Evolutionary conservation across 257 asterid genomes (phyloP), one percentile per base, ranked within the genome.

Genomic region (Avicennia marina): DNA sequence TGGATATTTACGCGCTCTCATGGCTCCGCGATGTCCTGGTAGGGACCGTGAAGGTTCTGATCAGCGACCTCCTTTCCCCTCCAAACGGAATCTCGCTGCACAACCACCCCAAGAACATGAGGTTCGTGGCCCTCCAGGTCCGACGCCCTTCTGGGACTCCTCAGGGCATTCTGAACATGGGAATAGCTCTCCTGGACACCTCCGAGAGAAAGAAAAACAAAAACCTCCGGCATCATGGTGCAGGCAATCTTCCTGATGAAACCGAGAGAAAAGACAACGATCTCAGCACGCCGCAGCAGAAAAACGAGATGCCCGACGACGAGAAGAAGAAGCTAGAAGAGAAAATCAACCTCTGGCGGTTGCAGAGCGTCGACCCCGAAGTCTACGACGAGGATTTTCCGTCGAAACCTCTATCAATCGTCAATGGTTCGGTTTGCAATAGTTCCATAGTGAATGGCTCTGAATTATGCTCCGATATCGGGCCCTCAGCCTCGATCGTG

Each of bases 401-500:
- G 0, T 2, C 12, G 0, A 78, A 84, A 33, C 40, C 60, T 4
- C 89, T 86, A 7, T 73, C 79, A 6, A 38, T 67, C 18, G 42
- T 70, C 0, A 73, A 74, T 1, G 80, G 76, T 36, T 56, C 76
- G 6, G 42, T 50, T 0, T 44, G 58, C 49, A 66, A 72, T 11
- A 60, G 78, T 0, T 80, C 86, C 0, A 29, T 68, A 22, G 53
- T 80, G 6, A 77, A 78, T 10, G 89, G 83, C 2, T 80, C 95
- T 3, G 95, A 83, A 21, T 26, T 82, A 0, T 84, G 88, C 67
- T 89, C 97, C 0, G 97, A 89, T n/a, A 75, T 89, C 1, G 97
- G 97, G 10, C 97, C 97, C 0, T 89, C 97, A 0, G 95, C 95
- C 2, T 86, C 97, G 0, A 65, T 89, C 22, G 95, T 89, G 72